These are phyloP conservation scores for Volvariella volvacea DNA, from an alignment of 1,284 basidiomycete genomes.

Conservation along the genomic window DNA sequence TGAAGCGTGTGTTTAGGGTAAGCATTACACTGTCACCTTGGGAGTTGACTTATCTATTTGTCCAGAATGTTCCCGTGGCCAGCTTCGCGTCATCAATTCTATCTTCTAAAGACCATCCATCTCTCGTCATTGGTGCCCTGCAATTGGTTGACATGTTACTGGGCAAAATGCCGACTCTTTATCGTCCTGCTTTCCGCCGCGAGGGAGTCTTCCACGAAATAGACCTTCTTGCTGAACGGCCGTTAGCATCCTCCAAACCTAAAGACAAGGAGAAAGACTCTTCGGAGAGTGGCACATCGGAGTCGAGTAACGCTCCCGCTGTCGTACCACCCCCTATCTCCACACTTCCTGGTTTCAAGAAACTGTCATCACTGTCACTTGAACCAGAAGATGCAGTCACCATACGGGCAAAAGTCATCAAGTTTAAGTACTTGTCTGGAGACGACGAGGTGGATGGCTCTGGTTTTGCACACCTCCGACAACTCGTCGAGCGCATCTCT, in stretches of 20 bases:
- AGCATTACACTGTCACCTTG: conserved; percentile 11
- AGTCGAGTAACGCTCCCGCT: conserved; percentile 25
- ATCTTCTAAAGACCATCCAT: conserved; percentile 84
- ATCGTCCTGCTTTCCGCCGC: conserved; percentile 81
- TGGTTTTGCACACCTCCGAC: conserved; percentile 58
- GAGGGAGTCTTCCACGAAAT: conserved; percentile 95
- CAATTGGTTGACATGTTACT: conserved; percentile 89
- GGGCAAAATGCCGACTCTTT: conserved; percentile 74
- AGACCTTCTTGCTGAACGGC: conserved; percentile 61
- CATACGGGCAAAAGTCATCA: conserved; percentile 79
- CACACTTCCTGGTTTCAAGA: conserved; percentile 59
- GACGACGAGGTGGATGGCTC: conserved; percentile 57
- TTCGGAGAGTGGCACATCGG: conserved; percentile 24
- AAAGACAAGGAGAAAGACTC: conserved; percentile 30
- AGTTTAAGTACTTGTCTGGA: conserved; percentile 67
- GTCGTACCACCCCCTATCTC: conserved; percentile 29
- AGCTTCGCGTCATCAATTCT: conserved; percentile 90
- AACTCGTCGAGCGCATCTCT: conserved; percentile 59
- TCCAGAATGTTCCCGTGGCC: conserved; percentile 81
- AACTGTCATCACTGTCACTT: conserved; percentile 52
- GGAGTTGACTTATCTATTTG: conserved; percentile 9
- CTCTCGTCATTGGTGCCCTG: conserved; percentile 78
- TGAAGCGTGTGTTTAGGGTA: conserved; percentile 74
- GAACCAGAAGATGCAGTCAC: conserved; percentile 89
- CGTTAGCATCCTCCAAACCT: conserved; percentile 48